Base-by-base conservation (phyloP, 2,329 filamentous ascomycete genomes). In the Apiospora aurea region DNA sequence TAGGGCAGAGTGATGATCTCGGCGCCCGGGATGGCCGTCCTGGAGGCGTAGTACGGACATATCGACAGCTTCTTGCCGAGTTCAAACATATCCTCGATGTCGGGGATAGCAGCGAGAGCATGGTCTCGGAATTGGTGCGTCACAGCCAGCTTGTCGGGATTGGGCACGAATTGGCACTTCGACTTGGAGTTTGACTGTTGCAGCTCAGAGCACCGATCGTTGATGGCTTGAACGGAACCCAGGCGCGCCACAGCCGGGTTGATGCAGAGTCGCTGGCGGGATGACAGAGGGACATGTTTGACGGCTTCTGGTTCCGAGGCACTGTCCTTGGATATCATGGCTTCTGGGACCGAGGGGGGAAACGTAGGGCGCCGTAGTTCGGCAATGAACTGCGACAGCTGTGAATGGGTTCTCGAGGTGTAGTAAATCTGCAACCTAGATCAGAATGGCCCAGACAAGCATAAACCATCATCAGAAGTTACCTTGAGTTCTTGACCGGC, bases 31-130 rank as follows among this genome's bases (percentile, higher is more conserved):
- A 97, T 91, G 0, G 94, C 93, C 2, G 93, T 88, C 68, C 96
- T 89, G 0, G 96, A 96, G n/a, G 96, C 95, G 82, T 99, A 99
- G 81, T 99, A 99, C 0, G 96, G 96, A 79, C 96, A 99, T 6
- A 98, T 89, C 0, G 91, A 90, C 44, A 98, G 85, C 69, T 91
- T 89, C 77, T 92, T 93, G 4, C 96, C 96, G 1, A 98, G 85
- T 18, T 86, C 85, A 26, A 92, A 92, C 51, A 98, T 86, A 77
- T 99, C 96, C 80, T 99, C 96, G 71, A 99, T 98, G 78, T 99
- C 96, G 2, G 94, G 92, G 10, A 99, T 88, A 0, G 90, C 94
- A 0, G 96, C 95, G 47, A 98, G 84, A 0, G 93, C 89, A 75
- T 93, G 90, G 78, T 98, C 96, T 24, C 95, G 91, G 76, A 99